These are phyloP conservation scores for Pelargonium citronellum DNA, from an alignment of 441 rosid species.

Conservation along the genomic window DNA sequence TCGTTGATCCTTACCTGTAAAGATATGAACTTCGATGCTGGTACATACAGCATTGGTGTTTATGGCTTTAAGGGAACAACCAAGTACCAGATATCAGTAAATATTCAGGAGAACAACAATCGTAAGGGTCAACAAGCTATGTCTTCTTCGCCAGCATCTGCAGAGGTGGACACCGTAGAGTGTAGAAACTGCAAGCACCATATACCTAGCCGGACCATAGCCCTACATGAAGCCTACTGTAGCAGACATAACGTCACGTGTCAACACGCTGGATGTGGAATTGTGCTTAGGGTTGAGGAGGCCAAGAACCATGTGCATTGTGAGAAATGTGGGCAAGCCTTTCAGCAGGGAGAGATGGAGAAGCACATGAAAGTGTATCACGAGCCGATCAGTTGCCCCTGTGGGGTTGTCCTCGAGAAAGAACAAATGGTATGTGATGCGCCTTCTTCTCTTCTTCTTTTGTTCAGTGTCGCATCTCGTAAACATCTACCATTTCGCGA, in stretches of 20 bases:
- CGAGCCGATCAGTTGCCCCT: slow-evolving; percentile 69
- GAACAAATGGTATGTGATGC: slow-evolving; percentile 59
- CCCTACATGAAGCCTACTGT: slow-evolving; percentile 75
- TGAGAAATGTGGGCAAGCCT: slow-evolving; percentile 70
- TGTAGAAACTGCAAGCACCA: slow-evolving; percentile 81
- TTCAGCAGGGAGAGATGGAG: slow-evolving; percentile 75
- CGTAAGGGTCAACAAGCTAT: slow-evolving; percentile 53
- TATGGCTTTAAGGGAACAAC: slow-evolving; percentile 73
- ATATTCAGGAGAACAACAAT: slow-evolving; percentile 42
- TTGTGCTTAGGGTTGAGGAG: slow-evolving; percentile 74
- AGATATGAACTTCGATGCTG: slow-evolving; percentile 55
- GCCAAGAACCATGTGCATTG: slow-evolving; percentile 67
- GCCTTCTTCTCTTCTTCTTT: neutral
- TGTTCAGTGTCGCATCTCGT: too few species aligned
- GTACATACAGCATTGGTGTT: slow-evolving; percentile 65
- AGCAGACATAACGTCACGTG: slow-evolving; percentile 78
- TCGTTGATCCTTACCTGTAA: slow-evolving; percentile 61
- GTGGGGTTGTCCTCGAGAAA: slow-evolving; percentile 78
- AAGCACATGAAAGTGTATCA: slow-evolving; percentile 90
- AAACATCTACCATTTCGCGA: too few species aligned
- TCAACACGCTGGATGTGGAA: slow-evolving; percentile 58
- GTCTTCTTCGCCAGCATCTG: slow-evolving; percentile 42
- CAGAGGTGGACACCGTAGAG: slow-evolving; percentile 58
- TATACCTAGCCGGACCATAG: slow-evolving; percentile 74
- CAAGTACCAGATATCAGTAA: slow-evolving; percentile 49